A percentile compares a stretch with the other conserved stretches of the same genome.
Evolutionary conservation across 2,329 filamentous ascomycete species (phyloP).

Genomic region (Arachnomyces sp.): DNA sequence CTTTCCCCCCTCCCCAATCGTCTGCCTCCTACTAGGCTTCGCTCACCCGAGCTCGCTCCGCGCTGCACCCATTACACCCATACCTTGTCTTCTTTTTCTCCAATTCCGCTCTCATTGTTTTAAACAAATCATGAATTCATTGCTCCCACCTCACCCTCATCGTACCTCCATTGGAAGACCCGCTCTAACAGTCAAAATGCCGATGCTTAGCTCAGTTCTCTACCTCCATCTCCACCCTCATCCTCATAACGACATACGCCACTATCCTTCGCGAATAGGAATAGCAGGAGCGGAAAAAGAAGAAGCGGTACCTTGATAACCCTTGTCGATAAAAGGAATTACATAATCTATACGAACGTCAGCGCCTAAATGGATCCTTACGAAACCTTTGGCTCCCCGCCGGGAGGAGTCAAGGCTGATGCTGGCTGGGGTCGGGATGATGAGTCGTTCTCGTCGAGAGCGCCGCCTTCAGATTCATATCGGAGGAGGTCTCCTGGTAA

Average conservation of each 20-base stretch:
- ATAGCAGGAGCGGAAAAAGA: constrained; percentile 6
- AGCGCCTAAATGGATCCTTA: constrained; percentile 41
- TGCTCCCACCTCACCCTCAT: constrained; percentile 9
- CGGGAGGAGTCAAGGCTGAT: constrained; percentile 19
- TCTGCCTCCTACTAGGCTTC: too few relatives aligned
- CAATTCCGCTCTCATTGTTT: constrained; percentile 1
- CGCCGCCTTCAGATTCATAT: constrained; percentile 31
- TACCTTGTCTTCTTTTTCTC: too few relatives aligned
- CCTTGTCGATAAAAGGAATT: not conserved
- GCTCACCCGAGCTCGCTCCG: too few relatives aligned
- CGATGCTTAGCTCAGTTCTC: constrained; percentile 27
- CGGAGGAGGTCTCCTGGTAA: constrained; percentile 42
- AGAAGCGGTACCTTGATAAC: constrained; percentile 8
- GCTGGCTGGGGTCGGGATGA: constrained; percentile 34
- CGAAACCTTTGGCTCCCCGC: constrained; percentile 38
- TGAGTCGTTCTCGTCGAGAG: constrained; percentile 29
- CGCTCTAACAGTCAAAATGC: constrained; percentile 31
- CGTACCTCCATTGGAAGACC: constrained; percentile 17
- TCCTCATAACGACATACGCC: constrained; percentile 4
- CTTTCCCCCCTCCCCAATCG: too few relatives aligned
- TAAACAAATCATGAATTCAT: not conserved
- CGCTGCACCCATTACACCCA: too few relatives aligned
- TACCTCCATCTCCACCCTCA: not conserved
- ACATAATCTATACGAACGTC: not conserved
- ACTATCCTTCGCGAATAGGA: constrained; percentile 3